These are phyloP conservation scores for Tylopilus sp. DNA, from an alignment of 768 basidiomycete genomes.

Conservation along the genomic window DNA sequence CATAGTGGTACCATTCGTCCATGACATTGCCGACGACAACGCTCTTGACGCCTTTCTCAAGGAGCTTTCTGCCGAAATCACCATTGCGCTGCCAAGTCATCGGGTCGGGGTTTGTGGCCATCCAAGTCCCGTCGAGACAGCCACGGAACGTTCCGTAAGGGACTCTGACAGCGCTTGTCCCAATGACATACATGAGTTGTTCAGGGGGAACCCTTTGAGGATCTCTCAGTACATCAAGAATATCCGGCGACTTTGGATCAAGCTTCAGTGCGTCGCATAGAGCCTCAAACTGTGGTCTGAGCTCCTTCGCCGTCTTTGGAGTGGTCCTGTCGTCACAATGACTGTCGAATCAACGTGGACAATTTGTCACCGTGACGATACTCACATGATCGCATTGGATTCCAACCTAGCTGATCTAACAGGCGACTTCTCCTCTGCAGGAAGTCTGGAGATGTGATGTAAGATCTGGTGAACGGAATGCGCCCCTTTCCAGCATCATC, in stretches of 20 bases:
- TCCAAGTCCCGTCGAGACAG: constrained; percentile 56
- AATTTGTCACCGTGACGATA: constrained; percentile 3
- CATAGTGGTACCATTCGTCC: constrained; percentile 78
- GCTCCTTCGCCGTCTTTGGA: constrained; percentile 57
- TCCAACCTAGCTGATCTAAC: constrained; percentile 65
- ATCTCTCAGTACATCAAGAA: constrained; percentile 49
- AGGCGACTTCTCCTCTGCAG: constrained; percentile 51
- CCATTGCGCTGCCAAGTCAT: constrained; percentile 73
- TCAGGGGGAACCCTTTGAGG: constrained; percentile 43
- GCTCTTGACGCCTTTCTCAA: constrained; percentile 56
- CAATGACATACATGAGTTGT: constrained; percentile 54
- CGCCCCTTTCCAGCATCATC: constrained; percentile 41
- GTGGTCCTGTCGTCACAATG: constrained; percentile 33
- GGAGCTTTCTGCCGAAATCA: constrained; percentile 49
- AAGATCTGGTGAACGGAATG: constrained; percentile 75
- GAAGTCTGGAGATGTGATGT: constrained; percentile 63
- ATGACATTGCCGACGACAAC: constrained; percentile 61
- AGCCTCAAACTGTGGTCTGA: constrained; percentile 59
- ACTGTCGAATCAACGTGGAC: neutral
- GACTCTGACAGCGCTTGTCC: constrained; percentile 49
- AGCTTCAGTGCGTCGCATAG: constrained; percentile 54
- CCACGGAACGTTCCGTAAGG: constrained; percentile 66
- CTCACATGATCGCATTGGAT: constrained; percentile 72
- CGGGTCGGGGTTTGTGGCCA: constrained; percentile 47
- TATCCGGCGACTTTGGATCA: constrained; percentile 47